Percentiles rank a stretch among this genome's conserved stretches.
Evolutionary conservation across 2,329 filamentous ascomycete species (phyloP).

Genomic region (Elsinoe australis): DNA sequence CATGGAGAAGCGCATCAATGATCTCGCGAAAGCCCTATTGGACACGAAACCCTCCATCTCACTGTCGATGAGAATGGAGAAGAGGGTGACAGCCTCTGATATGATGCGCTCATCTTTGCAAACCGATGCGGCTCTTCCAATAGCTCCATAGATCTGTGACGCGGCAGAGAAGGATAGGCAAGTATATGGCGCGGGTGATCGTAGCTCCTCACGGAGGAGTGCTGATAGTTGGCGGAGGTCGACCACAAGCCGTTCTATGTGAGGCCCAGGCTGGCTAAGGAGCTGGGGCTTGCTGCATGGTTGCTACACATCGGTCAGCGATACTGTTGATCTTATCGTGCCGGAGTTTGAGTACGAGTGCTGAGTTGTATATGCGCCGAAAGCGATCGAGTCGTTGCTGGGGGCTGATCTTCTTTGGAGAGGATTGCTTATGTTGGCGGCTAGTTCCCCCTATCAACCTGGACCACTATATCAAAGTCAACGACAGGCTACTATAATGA

Average conservation of each 20-base stretch:
- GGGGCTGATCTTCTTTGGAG: constrained; percentile 41
- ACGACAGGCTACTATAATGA: background rate
- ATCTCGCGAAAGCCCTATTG: constrained; percentile 74
- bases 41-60: constrained; percentile 94
- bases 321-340: background rate
- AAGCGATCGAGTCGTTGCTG: constrained; percentile 55
- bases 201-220: constrained; percentile 81
- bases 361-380: constrained; percentile 52
- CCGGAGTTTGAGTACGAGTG: constrained; percentile 32
- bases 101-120: constrained; percentile 82
- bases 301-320: constrained; percentile 37
- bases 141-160: constrained; percentile 80
- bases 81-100: constrained; percentile 74
- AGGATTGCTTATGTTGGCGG: constrained; percentile 41
- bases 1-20: constrained; percentile 77
- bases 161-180: constrained; percentile 81
- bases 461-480: constrained; percentile 43
- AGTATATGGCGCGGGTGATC: constrained; percentile 78
- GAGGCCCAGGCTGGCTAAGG: constrained; percentile 44
- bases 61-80: constrained; percentile 87
- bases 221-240: constrained; percentile 51
- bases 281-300: constrained; percentile 52
- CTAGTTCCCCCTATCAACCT: constrained; percentile 53
- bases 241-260: constrained; percentile 43
- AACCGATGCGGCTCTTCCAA: constrained; percentile 80